Evolutionary conservation across 768 basidiomycete genomes (phyloP).

Genomic region (Psilocybe sp.): DNA sequence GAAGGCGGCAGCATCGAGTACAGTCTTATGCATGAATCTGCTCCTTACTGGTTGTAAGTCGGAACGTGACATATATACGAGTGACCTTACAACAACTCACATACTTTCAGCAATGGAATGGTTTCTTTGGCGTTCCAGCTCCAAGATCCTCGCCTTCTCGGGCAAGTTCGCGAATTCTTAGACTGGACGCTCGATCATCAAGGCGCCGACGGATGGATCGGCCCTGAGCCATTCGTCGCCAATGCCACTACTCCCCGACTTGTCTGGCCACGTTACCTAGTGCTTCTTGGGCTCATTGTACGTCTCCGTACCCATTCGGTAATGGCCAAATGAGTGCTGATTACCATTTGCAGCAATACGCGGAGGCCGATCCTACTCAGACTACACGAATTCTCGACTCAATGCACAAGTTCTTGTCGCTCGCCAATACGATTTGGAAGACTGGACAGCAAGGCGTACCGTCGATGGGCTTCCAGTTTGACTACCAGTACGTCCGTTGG

Average conservation of each 20-base stretch:
- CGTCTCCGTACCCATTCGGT: conserved; percentile 9
- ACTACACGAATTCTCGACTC: conserved; percentile 32
- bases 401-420: conserved; percentile 33
- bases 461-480: conserved; percentile 37
- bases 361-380: conserved; percentile 37
- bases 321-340: not conserved
- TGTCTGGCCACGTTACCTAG: conserved; percentile 40
- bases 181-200: conserved; percentile 37
- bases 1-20: conserved; percentile 40
- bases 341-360: conserved; percentile 33
- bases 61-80: not conserved
- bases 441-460: conserved; percentile 32
- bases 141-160: conserved; percentile 31
- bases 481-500: conserved; percentile 41
- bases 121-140: conserved; percentile 41
- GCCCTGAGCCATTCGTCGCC: conserved; percentile 34
- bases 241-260: conserved; percentile 35
- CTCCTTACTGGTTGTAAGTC: conserved; percentile 43
- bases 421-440: conserved; percentile 33
- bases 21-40: conserved; percentile 41
- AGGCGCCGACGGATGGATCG: conserved; percentile 39
- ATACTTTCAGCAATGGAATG: conserved; percentile 31
- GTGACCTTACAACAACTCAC: not conserved
- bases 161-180: conserved; percentile 34
- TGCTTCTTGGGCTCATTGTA: conserved; percentile 36